phyloP scores from a whole-genome alignment of 2,329 filamentous ascomycete genomes.

The Pseudocercospora vitis region DNA sequence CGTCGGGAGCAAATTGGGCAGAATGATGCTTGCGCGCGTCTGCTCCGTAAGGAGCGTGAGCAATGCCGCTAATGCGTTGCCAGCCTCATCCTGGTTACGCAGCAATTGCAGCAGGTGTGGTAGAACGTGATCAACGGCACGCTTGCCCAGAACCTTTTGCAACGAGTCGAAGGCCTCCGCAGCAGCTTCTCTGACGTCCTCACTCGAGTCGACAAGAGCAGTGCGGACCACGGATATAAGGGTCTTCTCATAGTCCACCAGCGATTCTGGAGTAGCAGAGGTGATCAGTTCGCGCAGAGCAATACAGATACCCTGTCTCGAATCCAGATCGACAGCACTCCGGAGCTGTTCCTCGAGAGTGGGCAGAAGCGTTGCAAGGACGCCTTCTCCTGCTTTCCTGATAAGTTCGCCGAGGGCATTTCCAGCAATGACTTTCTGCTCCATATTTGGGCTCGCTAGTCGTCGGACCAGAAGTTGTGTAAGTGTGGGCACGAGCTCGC shows the following conservation, averaged over 20 bases:
- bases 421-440: constrained; percentile 97
- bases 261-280: constrained; percentile 80
- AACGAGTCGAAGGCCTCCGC: constrained; percentile 96
- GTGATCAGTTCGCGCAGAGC: constrained; percentile 90
- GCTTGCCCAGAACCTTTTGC: constrained; percentile 91
- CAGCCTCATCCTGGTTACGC: constrained; percentile 78
- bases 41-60: constrained; percentile 92
- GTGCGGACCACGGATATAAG: constrained; percentile 92
- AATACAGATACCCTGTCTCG: constrained; percentile 96
- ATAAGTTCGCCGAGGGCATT: constrained; percentile 96
- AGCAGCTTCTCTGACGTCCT: constrained; percentile 88
- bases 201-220: constrained; percentile 84
- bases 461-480: constrained; percentile 93
- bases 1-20: constrained; percentile 93
- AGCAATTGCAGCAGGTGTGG: constrained; percentile 89
- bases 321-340: constrained; percentile 83
- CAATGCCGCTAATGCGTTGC: constrained; percentile 88
- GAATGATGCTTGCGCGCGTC: constrained; percentile 90
- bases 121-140: constrained; percentile 89
- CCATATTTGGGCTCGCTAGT: constrained; percentile 92
- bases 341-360: constrained; percentile 90
- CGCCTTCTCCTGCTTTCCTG: constrained; percentile 91
- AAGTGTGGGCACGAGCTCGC: constrained; percentile 91
- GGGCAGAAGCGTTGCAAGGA: constrained; percentile 81
- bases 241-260: constrained; percentile 93